Conservation (phyloP, 768 basidiomycete species). For the Candolleomyces aberdarensis region DNA sequence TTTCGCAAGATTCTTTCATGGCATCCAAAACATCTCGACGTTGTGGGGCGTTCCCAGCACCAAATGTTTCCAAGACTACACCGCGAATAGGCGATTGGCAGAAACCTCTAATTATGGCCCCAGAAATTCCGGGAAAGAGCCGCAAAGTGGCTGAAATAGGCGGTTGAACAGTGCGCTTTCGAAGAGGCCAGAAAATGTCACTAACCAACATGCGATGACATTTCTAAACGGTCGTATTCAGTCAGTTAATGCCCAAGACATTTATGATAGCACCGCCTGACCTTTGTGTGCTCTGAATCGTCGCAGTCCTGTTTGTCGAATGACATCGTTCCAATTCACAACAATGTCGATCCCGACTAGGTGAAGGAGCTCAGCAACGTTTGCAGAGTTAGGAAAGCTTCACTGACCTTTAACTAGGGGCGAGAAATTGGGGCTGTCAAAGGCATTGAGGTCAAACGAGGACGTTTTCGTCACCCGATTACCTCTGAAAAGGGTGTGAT, state of each 20-base stretch:
- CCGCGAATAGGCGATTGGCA: conserved; percentile 72
- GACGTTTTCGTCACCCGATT: conserved; percentile 82
- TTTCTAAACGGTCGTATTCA: conserved; percentile 31
- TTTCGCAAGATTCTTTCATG: conserved; percentile 76
- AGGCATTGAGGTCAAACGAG: conserved; percentile 80
- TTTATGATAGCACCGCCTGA: conserved; percentile 19
- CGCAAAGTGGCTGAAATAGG: conserved; percentile 65
- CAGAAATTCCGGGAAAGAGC: conserved; percentile 84
- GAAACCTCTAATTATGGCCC: conserved; percentile 71
- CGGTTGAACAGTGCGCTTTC: conserved; percentile 2
- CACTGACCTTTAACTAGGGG: conserved; percentile 73
- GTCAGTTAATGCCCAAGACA: background rate
- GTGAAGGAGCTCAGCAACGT: conserved; percentile 5
- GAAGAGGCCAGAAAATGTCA: conserved; percentile 4
- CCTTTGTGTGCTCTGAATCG: conserved; percentile 83
- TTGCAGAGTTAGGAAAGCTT: background rate
- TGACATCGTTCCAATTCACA: conserved; percentile 86
- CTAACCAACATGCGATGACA: conserved; percentile 81
- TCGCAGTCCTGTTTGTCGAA: conserved; percentile 75
- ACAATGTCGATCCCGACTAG: conserved; percentile 86
- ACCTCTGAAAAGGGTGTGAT: conserved; percentile 83
- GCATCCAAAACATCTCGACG: conserved; percentile 71
- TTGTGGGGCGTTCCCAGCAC: conserved; percentile 90
- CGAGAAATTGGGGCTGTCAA: conserved; percentile 80
- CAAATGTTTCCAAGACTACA: conserved; percentile 88